A percentile compares a stretch with the other conserved stretches of the same genome.
Conservation (phyloP, 176 grass and related monocot genomes). For the Dendrocalamus sinicus region DNA sequence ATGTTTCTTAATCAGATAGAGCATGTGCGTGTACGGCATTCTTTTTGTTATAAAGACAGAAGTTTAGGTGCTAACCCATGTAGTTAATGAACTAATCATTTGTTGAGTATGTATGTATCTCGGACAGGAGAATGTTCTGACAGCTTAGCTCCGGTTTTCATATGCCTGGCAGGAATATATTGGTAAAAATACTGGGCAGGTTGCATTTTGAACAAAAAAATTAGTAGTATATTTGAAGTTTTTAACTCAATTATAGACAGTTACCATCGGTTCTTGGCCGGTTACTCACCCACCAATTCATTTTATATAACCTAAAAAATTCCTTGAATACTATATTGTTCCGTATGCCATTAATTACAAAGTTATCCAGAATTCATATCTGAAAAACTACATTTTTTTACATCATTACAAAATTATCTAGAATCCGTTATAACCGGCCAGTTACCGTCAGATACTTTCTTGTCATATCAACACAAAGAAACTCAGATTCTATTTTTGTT, state of each 20-base stretch:
- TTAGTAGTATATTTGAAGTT: neutral
- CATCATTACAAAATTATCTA: too few relatives aligned
- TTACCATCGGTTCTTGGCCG: neutral
- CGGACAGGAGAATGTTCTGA: slow-evolving; percentile 22
- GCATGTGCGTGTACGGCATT: slow-evolving; percentile 12
- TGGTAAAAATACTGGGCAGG: neutral
- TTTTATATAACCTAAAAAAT: neutral
- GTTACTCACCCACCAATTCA: neutral
- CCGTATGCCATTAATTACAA: neutral
- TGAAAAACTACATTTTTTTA: neutral
- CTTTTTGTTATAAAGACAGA: neutral
- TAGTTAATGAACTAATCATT: slow-evolving; percentile 25
- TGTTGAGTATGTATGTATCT: neutral
- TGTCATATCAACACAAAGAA: slow-evolving; percentile 5
- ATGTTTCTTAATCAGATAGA: neutral
- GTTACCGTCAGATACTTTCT: neutral
- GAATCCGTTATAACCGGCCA: too few relatives aligned
- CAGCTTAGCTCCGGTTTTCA: neutral
- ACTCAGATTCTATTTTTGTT: neutral
- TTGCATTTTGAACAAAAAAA: neutral
- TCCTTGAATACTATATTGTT: neutral
- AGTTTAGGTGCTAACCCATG: slow-evolving; percentile 34
- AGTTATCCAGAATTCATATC: neutral
- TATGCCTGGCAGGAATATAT: neutral
- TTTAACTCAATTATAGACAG: neutral